Conservation (phyloP, 139 green algal genomes). For the Tetraselmis chui region DNA sequence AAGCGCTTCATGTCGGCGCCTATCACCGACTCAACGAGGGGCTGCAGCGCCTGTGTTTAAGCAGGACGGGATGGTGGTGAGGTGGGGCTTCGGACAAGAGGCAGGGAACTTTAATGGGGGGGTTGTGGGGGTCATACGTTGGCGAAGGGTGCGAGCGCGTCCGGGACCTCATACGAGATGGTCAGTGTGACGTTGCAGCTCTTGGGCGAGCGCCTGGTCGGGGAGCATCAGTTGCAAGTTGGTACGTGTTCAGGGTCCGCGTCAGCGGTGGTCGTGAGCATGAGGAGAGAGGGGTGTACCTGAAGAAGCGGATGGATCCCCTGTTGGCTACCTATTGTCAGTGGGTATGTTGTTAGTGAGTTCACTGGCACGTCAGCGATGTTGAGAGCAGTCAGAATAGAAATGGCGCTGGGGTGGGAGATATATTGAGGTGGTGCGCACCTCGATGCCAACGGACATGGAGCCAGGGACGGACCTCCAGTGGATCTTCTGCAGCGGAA, state of each 20-base stretch:
- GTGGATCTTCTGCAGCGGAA: conserved; percentile 77
- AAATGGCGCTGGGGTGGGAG: too few species aligned
- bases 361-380: too few species aligned
- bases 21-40: conserved; percentile 79
- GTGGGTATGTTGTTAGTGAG: too few species aligned
- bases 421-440: too few species aligned
- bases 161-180: conserved; percentile 82
- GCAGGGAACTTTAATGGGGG: too few species aligned
- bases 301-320: conserved; percentile 1
- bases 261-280: too few species aligned
- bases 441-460: conserved; percentile 30
- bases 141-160: conserved; percentile 66
- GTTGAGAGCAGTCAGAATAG: too few species aligned
- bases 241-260: too few species aligned
- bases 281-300: too few species aligned
- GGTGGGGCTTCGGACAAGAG: too few species aligned
- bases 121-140: conserved; percentile 29
- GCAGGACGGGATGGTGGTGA: too few species aligned
- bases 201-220: neutral
- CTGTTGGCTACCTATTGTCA: neutral
- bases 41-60: conserved; percentile 55
- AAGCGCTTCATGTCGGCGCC: conserved; percentile 68
- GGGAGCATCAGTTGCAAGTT: neutral
- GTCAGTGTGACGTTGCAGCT: conserved; percentile 67
- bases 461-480: conserved; percentile 75